Conservation (phyloP, 2,329 filamentous ascomycete species). For the Grosmannia serpens region DNA sequence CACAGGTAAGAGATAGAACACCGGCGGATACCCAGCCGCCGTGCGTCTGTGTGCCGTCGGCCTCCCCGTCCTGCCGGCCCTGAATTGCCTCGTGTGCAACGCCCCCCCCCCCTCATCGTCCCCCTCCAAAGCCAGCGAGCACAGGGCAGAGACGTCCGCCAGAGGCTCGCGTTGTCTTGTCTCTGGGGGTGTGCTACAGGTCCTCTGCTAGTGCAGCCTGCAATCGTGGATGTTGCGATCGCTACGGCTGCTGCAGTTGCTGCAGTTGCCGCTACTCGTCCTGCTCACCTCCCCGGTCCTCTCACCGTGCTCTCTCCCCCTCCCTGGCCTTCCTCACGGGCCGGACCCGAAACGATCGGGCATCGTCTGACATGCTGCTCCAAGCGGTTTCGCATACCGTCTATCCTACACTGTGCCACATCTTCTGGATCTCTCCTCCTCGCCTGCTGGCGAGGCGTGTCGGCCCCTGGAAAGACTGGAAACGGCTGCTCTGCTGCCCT, state of each 20-base stretch:
- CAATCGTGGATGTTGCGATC: background rate
- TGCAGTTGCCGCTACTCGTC: background rate
- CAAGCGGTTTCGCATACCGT: slow-evolving; percentile 9
- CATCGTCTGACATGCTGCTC: slow-evolving; percentile 9
- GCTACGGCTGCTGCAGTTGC: background rate
- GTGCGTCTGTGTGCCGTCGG: background rate
- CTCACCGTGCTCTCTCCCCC: background rate
- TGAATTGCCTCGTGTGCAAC: background rate
- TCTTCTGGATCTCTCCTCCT: slow-evolving; percentile 12
- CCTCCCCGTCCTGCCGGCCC: background rate
- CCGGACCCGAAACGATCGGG: background rate
- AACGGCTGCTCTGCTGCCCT: background rate
- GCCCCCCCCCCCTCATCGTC: background rate
- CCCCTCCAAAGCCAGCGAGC: background rate
- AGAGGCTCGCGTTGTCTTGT: background rate
- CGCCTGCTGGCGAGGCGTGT: background rate
- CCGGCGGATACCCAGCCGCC: background rate
- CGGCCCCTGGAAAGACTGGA: background rate
- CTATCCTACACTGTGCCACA: slow-evolving; percentile 2
- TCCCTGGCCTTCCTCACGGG: background rate
- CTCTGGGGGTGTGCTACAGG: background rate
- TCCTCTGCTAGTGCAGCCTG: background rate
- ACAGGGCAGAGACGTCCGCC: background rate
- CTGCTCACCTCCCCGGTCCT: background rate
- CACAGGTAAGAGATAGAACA: background rate